Percentiles rank a stretch among this genome's conserved stretches.
Conservation (phyloP, 768 basidiomycete genomes). For the Mycena rebaudengoi region DNA sequence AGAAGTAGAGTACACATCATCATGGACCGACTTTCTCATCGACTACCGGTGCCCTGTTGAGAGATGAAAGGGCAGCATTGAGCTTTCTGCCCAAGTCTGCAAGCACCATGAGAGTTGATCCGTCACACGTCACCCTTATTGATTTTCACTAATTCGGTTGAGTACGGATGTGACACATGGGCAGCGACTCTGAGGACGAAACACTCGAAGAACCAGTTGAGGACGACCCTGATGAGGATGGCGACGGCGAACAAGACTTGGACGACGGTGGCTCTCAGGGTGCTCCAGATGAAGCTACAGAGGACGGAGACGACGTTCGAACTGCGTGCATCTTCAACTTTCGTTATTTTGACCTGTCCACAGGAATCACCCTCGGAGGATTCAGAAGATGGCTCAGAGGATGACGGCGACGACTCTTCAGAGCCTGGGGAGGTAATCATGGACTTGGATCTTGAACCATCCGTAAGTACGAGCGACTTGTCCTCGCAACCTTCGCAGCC, state of each 20-base stretch:
- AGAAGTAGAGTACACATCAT: not conserved
- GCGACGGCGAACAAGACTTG: slow-evolving; percentile 61
- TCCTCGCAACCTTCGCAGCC: slow-evolving; percentile 38
- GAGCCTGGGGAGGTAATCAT: slow-evolving; percentile 42
- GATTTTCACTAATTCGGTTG: too few species aligned
- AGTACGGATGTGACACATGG: too few species aligned
- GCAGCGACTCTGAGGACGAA: slow-evolving; percentile 73
- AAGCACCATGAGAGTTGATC: slow-evolving; percentile 98
- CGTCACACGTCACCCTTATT: too few species aligned
- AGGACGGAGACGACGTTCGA: slow-evolving; percentile 75
- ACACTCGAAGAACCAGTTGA: slow-evolving; percentile 71
- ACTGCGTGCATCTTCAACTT: slow-evolving; percentile 19
- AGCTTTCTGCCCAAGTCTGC: slow-evolving; percentile 94
- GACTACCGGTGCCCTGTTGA: slow-evolving; percentile 85
- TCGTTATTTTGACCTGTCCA: slow-evolving; percentile 2
- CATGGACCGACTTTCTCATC: slow-evolving; percentile 81
- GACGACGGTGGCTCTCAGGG: slow-evolving; percentile 55
- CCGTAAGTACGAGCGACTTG: slow-evolving; percentile 31
- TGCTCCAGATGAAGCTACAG: slow-evolving; percentile 66
- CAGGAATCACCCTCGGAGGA: slow-evolving; percentile 71
- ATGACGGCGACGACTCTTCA: slow-evolving; percentile 59
- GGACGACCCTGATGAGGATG: slow-evolving; percentile 63
- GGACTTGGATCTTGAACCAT: slow-evolving; percentile 34
- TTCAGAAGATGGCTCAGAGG: slow-evolving; percentile 59
- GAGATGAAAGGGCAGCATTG: slow-evolving; percentile 91